These are phyloP conservation scores for Corylus avellana DNA, from an alignment of 306 rosid genomes.

Conservation along the genomic window DNA sequence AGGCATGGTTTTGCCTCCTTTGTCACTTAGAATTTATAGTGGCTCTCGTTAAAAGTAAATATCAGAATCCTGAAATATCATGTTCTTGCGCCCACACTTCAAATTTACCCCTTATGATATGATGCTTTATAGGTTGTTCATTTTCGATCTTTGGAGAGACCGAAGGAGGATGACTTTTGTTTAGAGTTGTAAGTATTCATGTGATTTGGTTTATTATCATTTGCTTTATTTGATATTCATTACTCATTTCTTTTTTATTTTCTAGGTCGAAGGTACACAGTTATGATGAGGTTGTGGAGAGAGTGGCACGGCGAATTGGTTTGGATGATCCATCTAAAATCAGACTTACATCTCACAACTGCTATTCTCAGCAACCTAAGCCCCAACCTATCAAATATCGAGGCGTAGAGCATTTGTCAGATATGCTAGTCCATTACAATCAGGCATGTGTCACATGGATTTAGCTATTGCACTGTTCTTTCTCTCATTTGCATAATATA, in stretches of 20 bases:
- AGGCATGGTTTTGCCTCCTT: neutral
- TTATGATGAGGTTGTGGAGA: conserved; percentile 73
- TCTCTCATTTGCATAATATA: neutral
- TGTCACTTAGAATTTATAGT: neutral
- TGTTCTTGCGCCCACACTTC: neutral
- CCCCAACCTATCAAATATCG: conserved; percentile 80
- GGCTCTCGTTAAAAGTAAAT: neutral
- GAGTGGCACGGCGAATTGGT: conserved; percentile 61
- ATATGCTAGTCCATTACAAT: conserved; percentile 77
- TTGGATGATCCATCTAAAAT: conserved; percentile 80
- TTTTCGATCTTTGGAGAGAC: conserved; percentile 82
- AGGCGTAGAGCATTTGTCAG: conserved; percentile 75
- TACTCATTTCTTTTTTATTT: neutral
- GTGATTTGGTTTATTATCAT: neutral
- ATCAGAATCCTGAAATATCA: neutral
- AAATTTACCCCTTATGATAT: neutral
- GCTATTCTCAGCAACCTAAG: conserved; percentile 90
- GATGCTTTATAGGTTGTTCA: conserved; percentile 71
- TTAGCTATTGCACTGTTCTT: conserved; percentile 3
- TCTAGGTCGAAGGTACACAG: conserved; percentile 63
- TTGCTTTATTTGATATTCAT: neutral
- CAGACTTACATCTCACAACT: conserved; percentile 84
- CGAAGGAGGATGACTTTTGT: conserved; percentile 86
- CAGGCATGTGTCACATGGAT: conserved; percentile 46
- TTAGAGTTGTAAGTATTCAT: conserved; percentile 69